These are phyloP conservation scores for Corinectria fuckeliana DNA, from an alignment of 2,329 filamentous ascomycete genomes.

Conservation along the genomic window DNA sequence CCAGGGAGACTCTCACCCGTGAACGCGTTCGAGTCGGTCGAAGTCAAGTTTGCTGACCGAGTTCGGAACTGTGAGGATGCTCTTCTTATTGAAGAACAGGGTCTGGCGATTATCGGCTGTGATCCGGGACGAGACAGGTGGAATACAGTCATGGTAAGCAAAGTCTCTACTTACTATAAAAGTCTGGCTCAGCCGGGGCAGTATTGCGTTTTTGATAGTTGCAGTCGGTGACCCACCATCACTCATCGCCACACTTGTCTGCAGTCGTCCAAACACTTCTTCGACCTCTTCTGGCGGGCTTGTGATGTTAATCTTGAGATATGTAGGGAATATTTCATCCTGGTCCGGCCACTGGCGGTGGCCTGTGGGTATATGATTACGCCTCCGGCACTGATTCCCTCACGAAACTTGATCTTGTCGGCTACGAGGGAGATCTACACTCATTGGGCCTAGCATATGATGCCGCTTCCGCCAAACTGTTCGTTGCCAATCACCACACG, in stretches of 20 bases:
- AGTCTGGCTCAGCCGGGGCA: not conserved
- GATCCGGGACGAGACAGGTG: constrained; percentile 48
- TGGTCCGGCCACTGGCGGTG: constrained; percentile 31
- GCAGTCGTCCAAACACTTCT: not conserved
- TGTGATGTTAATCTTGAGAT: not conserved
- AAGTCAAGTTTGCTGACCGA: constrained; percentile 46
- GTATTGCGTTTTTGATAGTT: not conserved
- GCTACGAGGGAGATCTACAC: constrained; percentile 42
- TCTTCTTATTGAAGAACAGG: constrained; percentile 44
- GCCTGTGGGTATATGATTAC: constrained; percentile 49
- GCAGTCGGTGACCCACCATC: not conserved
- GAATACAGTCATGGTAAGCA: constrained; percentile 50
- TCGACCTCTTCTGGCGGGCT: not conserved
- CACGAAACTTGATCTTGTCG: constrained; percentile 27
- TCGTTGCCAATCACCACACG: constrained; percentile 47
- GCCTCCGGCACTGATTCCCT: constrained; percentile 28
- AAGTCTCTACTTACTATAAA: not conserved
- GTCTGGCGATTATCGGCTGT: constrained; percentile 47
- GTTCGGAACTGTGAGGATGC: constrained; percentile 50
- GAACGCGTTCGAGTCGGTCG: constrained; percentile 36
- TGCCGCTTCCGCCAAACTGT: constrained; percentile 43
- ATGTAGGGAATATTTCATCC: constrained; percentile 35
- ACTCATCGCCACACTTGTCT: not conserved
- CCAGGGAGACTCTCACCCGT: constrained; percentile 38
- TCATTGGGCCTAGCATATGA: constrained; percentile 50